Evolutionary conservation across 805 yeast genomes (phyloP).

Genomic region (Spathaspora sp.): DNA sequence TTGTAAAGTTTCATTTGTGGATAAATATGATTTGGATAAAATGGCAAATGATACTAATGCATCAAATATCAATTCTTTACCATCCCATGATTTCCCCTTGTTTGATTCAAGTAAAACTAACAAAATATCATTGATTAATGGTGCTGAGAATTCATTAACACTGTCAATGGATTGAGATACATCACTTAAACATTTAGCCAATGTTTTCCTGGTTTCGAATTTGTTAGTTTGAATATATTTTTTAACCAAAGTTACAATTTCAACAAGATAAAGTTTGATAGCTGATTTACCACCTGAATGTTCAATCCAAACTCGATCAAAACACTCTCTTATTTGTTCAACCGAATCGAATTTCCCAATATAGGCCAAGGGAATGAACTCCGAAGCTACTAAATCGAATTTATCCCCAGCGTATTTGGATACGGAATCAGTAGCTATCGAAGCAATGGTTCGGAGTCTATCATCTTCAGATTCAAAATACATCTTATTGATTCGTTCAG

Average conservation of each 20-base stretch:
- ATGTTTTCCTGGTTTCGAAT: slow-evolving; percentile 63
- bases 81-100: slow-evolving; percentile 82
- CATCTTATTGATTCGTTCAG: slow-evolving; percentile 44
- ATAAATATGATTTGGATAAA: slow-evolving; percentile 39
- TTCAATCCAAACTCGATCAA: slow-evolving; percentile 72
- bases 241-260: slow-evolving; percentile 55
- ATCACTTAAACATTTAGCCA: slow-evolving; percentile 64
- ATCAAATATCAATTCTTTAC: slow-evolving; percentile 73
- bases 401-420: slow-evolving; percentile 65
- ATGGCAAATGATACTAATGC: slow-evolving; percentile 60
- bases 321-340: slow-evolving; percentile 42
- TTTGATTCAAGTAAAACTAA: slow-evolving; percentile 55
- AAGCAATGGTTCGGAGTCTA: slow-evolving; percentile 48
- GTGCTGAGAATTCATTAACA: slow-evolving; percentile 19
- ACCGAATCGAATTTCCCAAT: slow-evolving; percentile 69
- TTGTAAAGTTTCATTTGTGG: slow-evolving; percentile 19
- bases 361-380: slow-evolving; percentile 74
- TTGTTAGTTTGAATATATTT: slow-evolving; percentile 51
- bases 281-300: slow-evolving; percentile 71
- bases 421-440: slow-evolving; percentile 60
- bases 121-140: slow-evolving; percentile 34
- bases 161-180: slow-evolving; percentile 47
- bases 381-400: slow-evolving; percentile 57
- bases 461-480: slow-evolving; percentile 61
- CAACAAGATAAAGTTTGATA: slow-evolving; percentile 62